Percentiles rank a stretch among this genome's conserved stretches.
phyloP scores from a whole-genome alignment of 768 basidiomycete genomes.

The Nidula microcarpa region DNA sequence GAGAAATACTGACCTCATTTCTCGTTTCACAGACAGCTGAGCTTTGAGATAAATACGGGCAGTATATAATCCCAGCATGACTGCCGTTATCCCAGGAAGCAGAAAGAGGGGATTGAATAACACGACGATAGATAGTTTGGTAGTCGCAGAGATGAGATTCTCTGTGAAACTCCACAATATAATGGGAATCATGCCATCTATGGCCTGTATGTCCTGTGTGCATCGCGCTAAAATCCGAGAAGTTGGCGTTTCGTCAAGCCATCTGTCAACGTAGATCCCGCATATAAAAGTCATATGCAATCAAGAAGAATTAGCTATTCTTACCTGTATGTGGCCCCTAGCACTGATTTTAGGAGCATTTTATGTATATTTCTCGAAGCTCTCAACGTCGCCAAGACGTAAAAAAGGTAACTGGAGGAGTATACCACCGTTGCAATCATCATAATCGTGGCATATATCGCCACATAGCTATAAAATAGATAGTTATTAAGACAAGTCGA shows the following conservation, averaged over 20 bases:
- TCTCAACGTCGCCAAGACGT: slow-evolving; percentile 44
- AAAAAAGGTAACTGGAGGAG: slow-evolving; percentile 29
- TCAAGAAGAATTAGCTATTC: slow-evolving; percentile 1
- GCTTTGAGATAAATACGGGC: slow-evolving; percentile 42
- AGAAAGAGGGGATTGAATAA: slow-evolving; percentile 43
- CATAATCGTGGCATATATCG: slow-evolving; percentile 12
- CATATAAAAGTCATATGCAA: background rate
- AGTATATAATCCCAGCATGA: slow-evolving; percentile 37
- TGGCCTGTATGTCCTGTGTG: slow-evolving; percentile 60
- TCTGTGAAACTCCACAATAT: slow-evolving; percentile 24
- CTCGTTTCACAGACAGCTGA: slow-evolving; percentile 45
- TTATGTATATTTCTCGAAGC: slow-evolving; percentile 55
- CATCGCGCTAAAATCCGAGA: slow-evolving; percentile 61
- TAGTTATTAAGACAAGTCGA: background rate
- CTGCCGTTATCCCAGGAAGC: slow-evolving; percentile 39
- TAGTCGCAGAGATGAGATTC: slow-evolving; percentile 29
- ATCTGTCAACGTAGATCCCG: slow-evolving; percentile 26
- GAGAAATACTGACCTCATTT: slow-evolving; percentile 36
- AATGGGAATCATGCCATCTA: slow-evolving; percentile 39
- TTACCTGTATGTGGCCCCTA: slow-evolving; percentile 60
- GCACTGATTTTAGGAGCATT: slow-evolving; percentile 46
- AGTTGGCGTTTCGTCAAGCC: slow-evolving; percentile 41
- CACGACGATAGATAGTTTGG: slow-evolving; percentile 40
- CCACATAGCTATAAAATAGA: slow-evolving; percentile 38
- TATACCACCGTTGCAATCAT: slow-evolving; percentile 19